phyloP scores from a whole-genome alignment of 179 eudicot species.

The Heliamphora pulchella region DNA sequence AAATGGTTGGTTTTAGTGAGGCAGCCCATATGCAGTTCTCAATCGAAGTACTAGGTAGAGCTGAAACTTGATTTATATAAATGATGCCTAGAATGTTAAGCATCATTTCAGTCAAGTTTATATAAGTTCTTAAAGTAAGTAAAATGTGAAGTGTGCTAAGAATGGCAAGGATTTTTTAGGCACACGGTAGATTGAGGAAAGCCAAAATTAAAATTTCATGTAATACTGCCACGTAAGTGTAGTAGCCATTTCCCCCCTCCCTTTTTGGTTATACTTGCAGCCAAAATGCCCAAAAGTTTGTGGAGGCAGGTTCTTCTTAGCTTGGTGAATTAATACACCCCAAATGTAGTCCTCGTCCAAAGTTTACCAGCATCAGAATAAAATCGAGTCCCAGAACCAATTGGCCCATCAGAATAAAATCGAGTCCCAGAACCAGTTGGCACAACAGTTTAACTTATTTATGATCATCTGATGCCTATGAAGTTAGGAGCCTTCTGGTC shows the following conservation, averaged over 20 bases:
- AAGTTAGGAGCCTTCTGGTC: background rate
- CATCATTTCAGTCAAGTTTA: background rate
- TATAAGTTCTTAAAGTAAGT: too few species aligned
- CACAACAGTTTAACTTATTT: background rate
- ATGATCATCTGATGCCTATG: conserved; percentile 1
- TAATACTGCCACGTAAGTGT: background rate
- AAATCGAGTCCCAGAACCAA: background rate
- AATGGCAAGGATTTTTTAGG: background rate
- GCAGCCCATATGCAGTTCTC: too few species aligned
- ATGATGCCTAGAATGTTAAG: too few species aligned
- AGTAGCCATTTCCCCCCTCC: background rate
- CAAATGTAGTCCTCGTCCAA: background rate
- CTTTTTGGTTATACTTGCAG: background rate
- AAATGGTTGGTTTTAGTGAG: too few species aligned
- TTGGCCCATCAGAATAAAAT: conserved; percentile 6
- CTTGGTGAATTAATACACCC: background rate
- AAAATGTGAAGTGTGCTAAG: too few species aligned
- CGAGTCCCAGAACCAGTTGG: background rate
- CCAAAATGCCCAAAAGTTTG: background rate
- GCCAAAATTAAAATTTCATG: background rate
- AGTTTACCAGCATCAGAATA: background rate
- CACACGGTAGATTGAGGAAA: background rate
- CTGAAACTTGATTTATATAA: too few species aligned
- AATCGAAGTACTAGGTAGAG: too few species aligned
- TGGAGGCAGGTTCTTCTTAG: background rate